Base-by-base conservation (phyloP, 768 basidiomycete genomes). In the Leccinum longicurvipes region DNA sequence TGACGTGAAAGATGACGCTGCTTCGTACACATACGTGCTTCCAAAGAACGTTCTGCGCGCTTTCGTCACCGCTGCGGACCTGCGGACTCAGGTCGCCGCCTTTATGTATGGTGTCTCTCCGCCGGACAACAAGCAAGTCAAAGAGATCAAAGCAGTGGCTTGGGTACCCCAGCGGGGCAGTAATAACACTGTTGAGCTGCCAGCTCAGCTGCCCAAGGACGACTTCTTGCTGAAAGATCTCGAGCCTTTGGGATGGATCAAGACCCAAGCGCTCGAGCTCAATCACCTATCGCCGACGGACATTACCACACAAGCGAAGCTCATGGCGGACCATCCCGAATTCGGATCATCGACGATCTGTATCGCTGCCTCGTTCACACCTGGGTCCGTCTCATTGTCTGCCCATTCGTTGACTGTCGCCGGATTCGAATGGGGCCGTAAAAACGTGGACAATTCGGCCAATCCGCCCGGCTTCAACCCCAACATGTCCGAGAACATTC, bases 401-500 rank as follows among this genome's bases (percentile, higher is more conserved):
- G 89, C 96, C 0, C 95, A 98, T 76, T 90, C 86, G 29, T 76
- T 98, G 49, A 87, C 89, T 5, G 86, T 96, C 9, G 84, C 89
- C 57, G 97, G 96, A 15, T 98, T 98, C 69, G 97, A 99, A 67
- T 98, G 95, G 95, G 96, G 95, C 41, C 79, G 96, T 63, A 98
- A 97, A 77, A 96, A 95, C 63, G 75, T 80, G 62, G 93, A 95
- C 65, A 90, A 83, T 42, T 89, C 91, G 34, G 79, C 83, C 34
- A 93, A 91, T 68, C 92, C 93, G 57, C 77, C 86, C 1, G 93
- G 96, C 41, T 99, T 96, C 78, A 98, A 96, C 73, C 92, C 94
- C n/a, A 91, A 91, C 62, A 98, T 98, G 96, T 96, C 93, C 2
- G 95, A 96, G 70, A 86, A 93, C 23, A 93, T 97, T 23, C 91